Evolutionary conservation across 1,284 basidiomycete species (phyloP).

Genomic region (Gomphus sp.): DNA sequence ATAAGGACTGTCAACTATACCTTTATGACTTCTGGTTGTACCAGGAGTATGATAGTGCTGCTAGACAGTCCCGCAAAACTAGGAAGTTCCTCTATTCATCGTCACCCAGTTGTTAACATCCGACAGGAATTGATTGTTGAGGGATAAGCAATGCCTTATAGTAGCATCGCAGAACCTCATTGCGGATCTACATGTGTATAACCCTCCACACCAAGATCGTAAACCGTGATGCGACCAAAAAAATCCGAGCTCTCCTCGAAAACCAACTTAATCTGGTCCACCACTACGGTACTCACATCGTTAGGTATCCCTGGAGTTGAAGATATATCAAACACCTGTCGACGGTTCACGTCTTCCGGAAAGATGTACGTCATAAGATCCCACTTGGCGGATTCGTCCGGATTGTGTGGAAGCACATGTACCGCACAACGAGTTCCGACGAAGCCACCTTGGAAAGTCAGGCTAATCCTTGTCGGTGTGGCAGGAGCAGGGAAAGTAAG

Average conservation of each 20-base stretch:
- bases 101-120: no score
- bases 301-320: background rate
- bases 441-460: conserved; percentile 80
- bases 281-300: conserved; percentile 17
- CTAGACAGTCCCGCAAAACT: no score
- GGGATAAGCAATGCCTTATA: no score
- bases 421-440: conserved; percentile 58
- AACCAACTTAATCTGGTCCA: conserved; percentile 47
- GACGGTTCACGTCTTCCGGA: conserved; percentile 68
- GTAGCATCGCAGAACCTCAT: background rate
- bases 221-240: conserved; percentile 66
- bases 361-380: conserved; percentile 42
- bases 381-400: conserved; percentile 31
- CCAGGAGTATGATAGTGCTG: no score
- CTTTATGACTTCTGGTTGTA: no score
- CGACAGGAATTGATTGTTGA: no score
- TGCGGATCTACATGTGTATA: background rate
- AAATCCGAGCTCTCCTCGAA: conserved; percentile 75
- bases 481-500: conserved; percentile 46
- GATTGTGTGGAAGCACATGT: conserved; percentile 24
- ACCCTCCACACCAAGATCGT: conserved; percentile 52
- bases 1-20: no score
- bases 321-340: conserved; percentile 51
- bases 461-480: conserved; percentile 40
- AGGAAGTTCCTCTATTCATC: background rate